Evolutionary conservation across 2,329 filamentous ascomycete genomes (phyloP), one percentile per base, ranked within the genome.

Genomic region (Fusarium acutatum): DNA sequence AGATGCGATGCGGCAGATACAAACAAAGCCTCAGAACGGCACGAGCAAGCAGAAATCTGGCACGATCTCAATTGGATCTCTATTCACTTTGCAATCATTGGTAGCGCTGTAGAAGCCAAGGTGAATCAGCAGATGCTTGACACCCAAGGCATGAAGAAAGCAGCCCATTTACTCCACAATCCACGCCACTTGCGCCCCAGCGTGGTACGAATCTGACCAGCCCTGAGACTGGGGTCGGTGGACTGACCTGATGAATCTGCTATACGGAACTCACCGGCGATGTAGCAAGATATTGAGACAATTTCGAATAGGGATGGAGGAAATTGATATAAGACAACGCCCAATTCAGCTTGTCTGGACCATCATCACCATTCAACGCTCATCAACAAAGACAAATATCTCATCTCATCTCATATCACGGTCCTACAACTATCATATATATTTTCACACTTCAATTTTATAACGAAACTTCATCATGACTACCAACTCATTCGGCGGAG

Each of bases 401-500:
- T 38, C 24, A 12, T 49, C 35, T 35, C n/a, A 41, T 26, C 26
- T 44, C 10, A 30, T 20, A 40, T 37, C 22, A 47, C 26, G 44
- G 20, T 22, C 28, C n/a, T 28, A 43, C 12, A 32, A 14, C 14
- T 28, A 22, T 22, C 62, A 40, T 10, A 30, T 7, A 60, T 15
- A 41, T 14, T 20, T n/a, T n/a, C 44, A 13, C 18, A 41, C 12
- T 8, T 32, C 66, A 61, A 6, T 47, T n/a, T 40, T 15, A 40
- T 17, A 50, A 40, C 20, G 2, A 50, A 38, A 3, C 44, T 52
- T 30, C 52, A 65, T 24, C 59, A 74, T 74, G 72, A 74, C 72
- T 5, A 74, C 72, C 59, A 74, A 74, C 61, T 74, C 72, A 22
- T 74, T 74, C 47, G 72, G 72, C 50, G 69, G 72, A 60, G 68